Percentiles rank a stretch among this genome's conserved stretches.
phyloP scores from a whole-genome alignment of 306 rosid species.

The Begonia fuchsioides region DNA sequence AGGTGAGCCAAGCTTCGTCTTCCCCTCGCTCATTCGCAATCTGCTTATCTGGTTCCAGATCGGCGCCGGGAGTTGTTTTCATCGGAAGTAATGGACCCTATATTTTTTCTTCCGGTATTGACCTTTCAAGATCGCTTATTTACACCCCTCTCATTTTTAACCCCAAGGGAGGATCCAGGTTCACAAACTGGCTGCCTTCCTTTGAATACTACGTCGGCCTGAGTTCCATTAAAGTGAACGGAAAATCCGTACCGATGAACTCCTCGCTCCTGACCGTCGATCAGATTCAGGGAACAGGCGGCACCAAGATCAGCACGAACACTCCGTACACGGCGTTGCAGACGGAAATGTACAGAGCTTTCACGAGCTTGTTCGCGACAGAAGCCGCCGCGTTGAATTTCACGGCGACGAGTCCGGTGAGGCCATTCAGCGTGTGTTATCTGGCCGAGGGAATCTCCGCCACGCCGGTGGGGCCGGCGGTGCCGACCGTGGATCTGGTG shows the following conservation, averaged over 20 bases:
- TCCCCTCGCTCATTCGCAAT: conserved; percentile 16
- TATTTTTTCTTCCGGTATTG: conserved; percentile 15
- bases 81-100: conserved; percentile 20
- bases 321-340: conserved; percentile 49
- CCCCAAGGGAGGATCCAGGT: conserved; percentile 17
- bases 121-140: conserved; percentile 24
- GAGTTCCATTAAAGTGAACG: conserved; percentile 20
- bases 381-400: conserved; percentile 30
- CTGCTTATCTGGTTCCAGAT: conserved; percentile 20
- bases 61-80: conserved; percentile 15
- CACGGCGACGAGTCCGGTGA: conserved; percentile 7
- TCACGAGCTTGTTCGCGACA: conserved; percentile 21
- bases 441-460: conserved; percentile 6
- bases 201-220: conserved; percentile 32
- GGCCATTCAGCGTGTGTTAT: conserved; percentile 28
- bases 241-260: conserved; percentile 19
- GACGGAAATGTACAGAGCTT: conserved; percentile 32
- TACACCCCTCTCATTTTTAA: conserved; percentile 26
- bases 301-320: conserved; percentile 62
- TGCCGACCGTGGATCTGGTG: conserved; percentile 38
- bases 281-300: conserved; percentile 30
- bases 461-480: conserved; percentile 34
- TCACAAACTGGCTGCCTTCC: conserved; percentile 19
- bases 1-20: conserved; percentile 10
- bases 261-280: conserved; percentile 24